Percentiles rank a stretch among this genome's conserved stretches.
These are phyloP conservation scores for Immersiella caudata DNA, from an alignment of 495 filamentous ascomycete genomes.

Conservation along the genomic window DNA sequence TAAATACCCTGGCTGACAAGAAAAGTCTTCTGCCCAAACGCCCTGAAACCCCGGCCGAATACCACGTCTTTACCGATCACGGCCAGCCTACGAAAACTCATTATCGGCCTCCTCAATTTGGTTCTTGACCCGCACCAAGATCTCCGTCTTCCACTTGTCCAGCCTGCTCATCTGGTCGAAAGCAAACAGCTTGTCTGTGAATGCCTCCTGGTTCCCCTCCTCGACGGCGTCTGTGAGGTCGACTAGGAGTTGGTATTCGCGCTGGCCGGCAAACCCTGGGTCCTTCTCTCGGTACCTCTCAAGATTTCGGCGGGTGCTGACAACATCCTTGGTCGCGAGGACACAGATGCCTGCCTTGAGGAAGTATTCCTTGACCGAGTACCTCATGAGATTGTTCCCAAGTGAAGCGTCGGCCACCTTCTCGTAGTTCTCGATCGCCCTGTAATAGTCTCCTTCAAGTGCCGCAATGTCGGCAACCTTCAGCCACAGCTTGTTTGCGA, in stretches of 20 bases:
- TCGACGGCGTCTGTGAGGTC: slow-evolving; percentile 75
- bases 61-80: background rate
- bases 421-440: slow-evolving; percentile 79
- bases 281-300: slow-evolving; percentile 83
- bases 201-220: slow-evolving; percentile 72
- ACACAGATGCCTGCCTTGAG: slow-evolving; percentile 87
- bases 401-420: slow-evolving; percentile 71
- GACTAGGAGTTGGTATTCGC: slow-evolving; percentile 77
- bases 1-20: background rate
- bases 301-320: slow-evolving; percentile 74
- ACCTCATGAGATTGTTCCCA: slow-evolving; percentile 83
- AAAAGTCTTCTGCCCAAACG: slow-evolving; percentile 27
- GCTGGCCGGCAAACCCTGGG: slow-evolving; percentile 68
- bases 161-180: slow-evolving; percentile 88
- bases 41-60: slow-evolving; percentile 16
- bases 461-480: slow-evolving; percentile 88
- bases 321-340: slow-evolving; percentile 73
- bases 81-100: slow-evolving; percentile 52
- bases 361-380: slow-evolving; percentile 90
- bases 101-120: slow-evolving; percentile 74
- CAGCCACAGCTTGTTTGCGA: slow-evolving; percentile 87
- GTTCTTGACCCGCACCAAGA: slow-evolving; percentile 80
- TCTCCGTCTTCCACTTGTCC: slow-evolving; percentile 93
- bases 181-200: slow-evolving; percentile 82
- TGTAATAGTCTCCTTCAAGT: slow-evolving; percentile 76